Base-by-base conservation (phyloP, 768 basidiomycete genomes). In the Phanerochaete carnosa region DNA sequence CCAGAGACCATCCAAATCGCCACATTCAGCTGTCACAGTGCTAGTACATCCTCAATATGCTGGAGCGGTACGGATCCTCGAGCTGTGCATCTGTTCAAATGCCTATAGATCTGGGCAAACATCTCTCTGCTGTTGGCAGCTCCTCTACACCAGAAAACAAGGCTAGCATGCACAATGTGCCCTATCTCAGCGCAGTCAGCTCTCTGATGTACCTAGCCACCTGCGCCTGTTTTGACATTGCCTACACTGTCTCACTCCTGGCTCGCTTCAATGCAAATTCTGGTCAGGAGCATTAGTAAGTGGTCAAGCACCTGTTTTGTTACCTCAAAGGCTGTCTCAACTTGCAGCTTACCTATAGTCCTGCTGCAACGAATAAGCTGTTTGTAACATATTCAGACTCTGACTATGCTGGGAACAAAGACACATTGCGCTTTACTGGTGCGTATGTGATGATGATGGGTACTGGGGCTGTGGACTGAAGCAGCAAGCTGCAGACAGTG, bases 211-310 rank as follows among this genome's bases (percentile, higher is more conserved):
- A 76, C 61, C 61, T 70, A 1, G 68, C 74, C 0, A 56, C 73
- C 1, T 67, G 65, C 6, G 75, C 75, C 0, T 68, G 73, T 1
- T 77, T 77, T 1, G 76, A 81, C 61, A 79, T 81, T 45, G 64
- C 74, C 0, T 77, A 69, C 58, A 68, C 76, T 0, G 74, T 78
- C 6, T 60, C 66, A 1, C 58, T 62, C 1, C 62, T 81, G 0
- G 62, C 69, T 5, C 75, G 73, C 26, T 80, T 74, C 65, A 62
- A 67, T 9, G 37, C 58, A 1, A 74, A 76, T 56, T 77, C 77
- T 0, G 65, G 64, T 7, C 35, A 43, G 1, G 56, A 57, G 1
- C 79, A 83, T 60, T 79, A 76, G 72, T 61, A 64, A 0, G 76
- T 75, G 2, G 69, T 74, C 8, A 77, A 77, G 55, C 71, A 70